A percentile compares a stretch with the other conserved stretches of the same genome.
phyloP scores from a whole-genome alignment of 2,329 filamentous ascomycete genomes.

The Aspergillus pseudonomiae region DNA sequence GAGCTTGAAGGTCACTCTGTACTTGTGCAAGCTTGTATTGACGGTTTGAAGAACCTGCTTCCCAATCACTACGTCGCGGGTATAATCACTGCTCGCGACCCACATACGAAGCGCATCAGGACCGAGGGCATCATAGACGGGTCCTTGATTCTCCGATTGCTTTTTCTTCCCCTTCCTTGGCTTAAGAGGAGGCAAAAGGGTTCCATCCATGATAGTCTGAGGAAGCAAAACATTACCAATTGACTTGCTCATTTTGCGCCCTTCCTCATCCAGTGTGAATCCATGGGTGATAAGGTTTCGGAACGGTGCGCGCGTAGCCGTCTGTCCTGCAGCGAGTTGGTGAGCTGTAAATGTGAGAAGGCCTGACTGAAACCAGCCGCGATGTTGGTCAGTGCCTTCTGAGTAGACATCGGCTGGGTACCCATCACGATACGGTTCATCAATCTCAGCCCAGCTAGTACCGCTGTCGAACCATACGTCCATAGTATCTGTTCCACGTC shows the following conservation, averaged over 20 bases:
- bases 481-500: slow-evolving; percentile 91
- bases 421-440: slow-evolving; percentile 33
- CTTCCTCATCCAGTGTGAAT: slow-evolving; percentile 84
- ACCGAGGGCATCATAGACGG: slow-evolving; percentile 71
- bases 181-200: slow-evolving; percentile 71
- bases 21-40: slow-evolving; percentile 79
- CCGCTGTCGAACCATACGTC: slow-evolving; percentile 99
- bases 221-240: slow-evolving; percentile 86
- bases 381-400: slow-evolving; percentile 93
- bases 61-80: slow-evolving; percentile 81
- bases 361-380: slow-evolving; percentile 98
- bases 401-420: slow-evolving; percentile 78
- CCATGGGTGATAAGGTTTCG: slow-evolving; percentile 91
- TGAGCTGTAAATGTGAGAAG: slow-evolving; percentile 80
- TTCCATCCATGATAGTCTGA: slow-evolving; percentile 80
- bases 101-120: slow-evolving; percentile 86
- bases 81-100: slow-evolving; percentile 91
- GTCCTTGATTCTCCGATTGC: slow-evolving; percentile 36
- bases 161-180: slow-evolving; percentile 59
- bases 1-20: slow-evolving; percentile 88
- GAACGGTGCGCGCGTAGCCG: slow-evolving; percentile 67
- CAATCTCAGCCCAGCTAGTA: slow-evolving; percentile 76
- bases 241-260: slow-evolving; percentile 99
- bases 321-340: slow-evolving; percentile 42
- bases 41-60: slow-evolving; percentile 75